Evolutionary conservation across 345 rosid species (phyloP), one percentile per base, ranked within the genome.

Genomic region (Melaleuca quinquenervia): DNA sequence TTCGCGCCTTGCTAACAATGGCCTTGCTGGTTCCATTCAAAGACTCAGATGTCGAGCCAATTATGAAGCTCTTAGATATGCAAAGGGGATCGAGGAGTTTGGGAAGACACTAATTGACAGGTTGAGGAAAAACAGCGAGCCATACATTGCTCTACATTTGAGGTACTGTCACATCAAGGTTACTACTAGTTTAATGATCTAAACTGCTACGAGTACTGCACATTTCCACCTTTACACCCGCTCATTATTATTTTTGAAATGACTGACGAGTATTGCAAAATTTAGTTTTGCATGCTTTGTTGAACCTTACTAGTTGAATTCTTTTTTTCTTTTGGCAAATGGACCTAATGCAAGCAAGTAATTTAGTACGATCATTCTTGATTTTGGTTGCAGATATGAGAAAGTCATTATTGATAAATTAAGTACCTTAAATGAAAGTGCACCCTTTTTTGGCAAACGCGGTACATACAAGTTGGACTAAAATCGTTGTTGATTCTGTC

Each of bases 41-140:
- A 92, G 90, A 89, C 91, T 97, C 27, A 92, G 99, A 85, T 97
- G 99, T 82, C 99, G 94, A n/a, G 96, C 98, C 89, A 97, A 97
- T 91, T 97, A 95, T 51, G 91, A 90, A 86, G 99, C 98, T 86
- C 95, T 97, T 22, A 88, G 86, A 26, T 94, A 95, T 88, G 50
- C 94, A 0, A 84, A 91, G 83, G 99, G 94, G 87, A 94, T 95
- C 16, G 94, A 94, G 90, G 95, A 95, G 86, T 92, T 96, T 21
- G 98, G 98, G 50, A 88, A 87, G 88, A 88, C 85, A 64, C 88
- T 97, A 87, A 95, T 97, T 55, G 91, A 93, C 84, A 90, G 99
- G 85, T 90, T 98, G 55, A 92, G 95, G 89, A 94, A 87, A 60
- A 91, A 93, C 55, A 92, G 92, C 29, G 95, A 90, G 87, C 99